Conservation (phyloP, 139 green algal species). For the Ettlia oleoabundans region DNA sequence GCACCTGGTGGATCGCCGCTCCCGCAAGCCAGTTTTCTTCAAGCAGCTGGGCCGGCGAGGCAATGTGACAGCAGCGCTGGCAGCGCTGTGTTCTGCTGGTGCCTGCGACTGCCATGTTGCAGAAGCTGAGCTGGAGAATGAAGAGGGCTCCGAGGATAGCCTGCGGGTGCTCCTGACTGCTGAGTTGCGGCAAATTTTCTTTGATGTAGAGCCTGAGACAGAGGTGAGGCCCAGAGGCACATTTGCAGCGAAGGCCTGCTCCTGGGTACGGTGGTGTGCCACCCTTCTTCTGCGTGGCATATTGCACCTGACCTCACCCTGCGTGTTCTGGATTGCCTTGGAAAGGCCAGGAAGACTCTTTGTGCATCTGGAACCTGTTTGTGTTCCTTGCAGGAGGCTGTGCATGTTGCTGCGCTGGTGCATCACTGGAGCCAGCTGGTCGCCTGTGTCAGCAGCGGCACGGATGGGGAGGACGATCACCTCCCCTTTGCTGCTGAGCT, state of each 20-base stretch:
- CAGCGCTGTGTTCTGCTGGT: too few relatives aligned
- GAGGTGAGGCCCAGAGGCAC: background rate
- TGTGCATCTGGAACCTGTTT: too few relatives aligned
- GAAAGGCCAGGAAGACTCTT: too few relatives aligned
- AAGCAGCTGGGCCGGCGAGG: background rate
- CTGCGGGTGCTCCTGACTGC: background rate
- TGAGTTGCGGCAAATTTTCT: background rate
- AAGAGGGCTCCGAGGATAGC: too few relatives aligned
- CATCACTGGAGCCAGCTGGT: background rate
- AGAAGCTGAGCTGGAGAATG: background rate
- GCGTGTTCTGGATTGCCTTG: too few relatives aligned
- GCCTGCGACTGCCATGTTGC: too few relatives aligned
- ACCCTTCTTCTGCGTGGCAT: too few relatives aligned
- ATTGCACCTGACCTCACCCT: too few relatives aligned
- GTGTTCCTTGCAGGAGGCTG: background rate
- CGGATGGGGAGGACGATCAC: background rate
- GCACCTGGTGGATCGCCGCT: background rate
- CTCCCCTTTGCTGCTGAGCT: background rate
- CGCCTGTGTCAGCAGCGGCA: background rate
- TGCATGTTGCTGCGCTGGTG: background rate
- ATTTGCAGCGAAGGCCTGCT: background rate
- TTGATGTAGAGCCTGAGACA: background rate
- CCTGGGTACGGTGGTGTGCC: too few relatives aligned
- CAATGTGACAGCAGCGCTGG: background rate
- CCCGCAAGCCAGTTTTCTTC: background rate